Evolutionary conservation across 208 protist species (phyloP).

Genomic region (Trypanosoma conorhini): DNA sequence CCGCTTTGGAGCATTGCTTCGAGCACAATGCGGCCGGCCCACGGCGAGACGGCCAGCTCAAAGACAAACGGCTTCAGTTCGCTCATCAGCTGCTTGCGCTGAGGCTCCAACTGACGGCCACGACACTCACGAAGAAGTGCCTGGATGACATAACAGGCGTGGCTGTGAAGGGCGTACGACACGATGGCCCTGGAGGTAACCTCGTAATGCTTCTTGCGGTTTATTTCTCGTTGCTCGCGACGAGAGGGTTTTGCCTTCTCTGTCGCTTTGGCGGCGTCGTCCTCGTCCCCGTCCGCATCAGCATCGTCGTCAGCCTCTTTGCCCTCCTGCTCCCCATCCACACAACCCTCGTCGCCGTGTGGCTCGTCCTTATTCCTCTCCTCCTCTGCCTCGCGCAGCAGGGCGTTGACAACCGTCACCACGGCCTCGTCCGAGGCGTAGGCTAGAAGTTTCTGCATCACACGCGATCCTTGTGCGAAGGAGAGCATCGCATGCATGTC

Average conservation of each 20-base stretch:
- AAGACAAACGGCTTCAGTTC: conserved; percentile 89
- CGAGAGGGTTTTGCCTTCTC: conserved; percentile 30
- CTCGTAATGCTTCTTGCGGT: conserved; percentile 63
- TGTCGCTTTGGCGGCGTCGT: conserved; percentile 10
- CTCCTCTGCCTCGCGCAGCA: conserved; percentile 34
- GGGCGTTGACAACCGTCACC: conserved; percentile 39
- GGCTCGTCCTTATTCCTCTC: conserved; percentile 13
- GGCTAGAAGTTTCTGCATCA: conserved; percentile 85
- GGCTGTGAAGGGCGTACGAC: conserved; percentile 75
- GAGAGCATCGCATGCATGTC: conserved; percentile 56
- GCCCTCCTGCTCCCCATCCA: conserved; percentile 30
- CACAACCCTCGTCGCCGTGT: conserved; percentile 5
- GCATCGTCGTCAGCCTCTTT: conserved; percentile 33
- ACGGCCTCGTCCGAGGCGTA: conserved; percentile 69
- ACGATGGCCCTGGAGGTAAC: conserved; percentile 62
- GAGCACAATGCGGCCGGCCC: conserved; percentile 85
- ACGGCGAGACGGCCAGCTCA: conserved; percentile 77
- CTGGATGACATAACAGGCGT: conserved; percentile 85
- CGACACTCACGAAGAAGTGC: conserved; percentile 73
- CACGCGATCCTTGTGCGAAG: conserved; percentile 75
- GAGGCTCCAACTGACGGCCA: conserved; percentile 52
- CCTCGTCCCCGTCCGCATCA: conserved; percentile 39
- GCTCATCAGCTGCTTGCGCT: conserved; percentile 76
- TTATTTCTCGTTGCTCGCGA: conserved; percentile 63
- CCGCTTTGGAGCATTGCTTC: conserved; percentile 78